Percentiles rank a stretch among this genome's conserved stretches.
Evolutionary conservation across 192 early-diverging fungal genomes (phyloP).

Genomic region (Thamnidium elegans): DNA sequence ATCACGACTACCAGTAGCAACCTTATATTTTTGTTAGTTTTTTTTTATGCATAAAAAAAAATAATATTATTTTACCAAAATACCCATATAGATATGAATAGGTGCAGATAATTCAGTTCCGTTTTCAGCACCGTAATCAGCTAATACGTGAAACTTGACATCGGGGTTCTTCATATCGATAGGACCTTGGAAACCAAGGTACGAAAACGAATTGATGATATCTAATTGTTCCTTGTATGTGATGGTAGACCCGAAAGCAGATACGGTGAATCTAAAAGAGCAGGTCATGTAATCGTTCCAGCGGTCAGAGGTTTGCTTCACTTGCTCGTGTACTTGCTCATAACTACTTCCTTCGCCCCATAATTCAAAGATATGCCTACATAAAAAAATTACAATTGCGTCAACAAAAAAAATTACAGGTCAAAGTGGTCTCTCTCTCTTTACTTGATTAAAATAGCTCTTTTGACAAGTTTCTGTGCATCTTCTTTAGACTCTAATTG

Average conservation of each 20-base stretch:
- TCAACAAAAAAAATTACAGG: no score
- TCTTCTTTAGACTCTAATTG: constrained; percentile 64
- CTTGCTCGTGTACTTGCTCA: constrained; percentile 55
- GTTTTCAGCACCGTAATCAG: constrained; percentile 70
- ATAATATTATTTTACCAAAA: constrained; percentile 42
- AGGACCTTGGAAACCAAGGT: constrained; percentile 77
- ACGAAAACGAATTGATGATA: constrained; percentile 83
- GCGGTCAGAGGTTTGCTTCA: constrained; percentile 56
- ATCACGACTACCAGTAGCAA: constrained; percentile 69
- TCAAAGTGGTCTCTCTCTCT: no score
- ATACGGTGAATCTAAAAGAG: constrained; percentile 77
- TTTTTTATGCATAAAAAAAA: neutral
- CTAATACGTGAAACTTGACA: constrained; percentile 68
- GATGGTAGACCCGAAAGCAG: constrained; percentile 73
- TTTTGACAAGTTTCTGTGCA: constrained; percentile 69
- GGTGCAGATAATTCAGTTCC: neutral
- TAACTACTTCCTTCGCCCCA: constrained; percentile 70
- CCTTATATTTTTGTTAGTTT: constrained; percentile 21
- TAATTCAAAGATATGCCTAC: constrained; percentile 58
- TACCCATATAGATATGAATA: constrained; percentile 63
- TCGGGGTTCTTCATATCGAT: constrained; percentile 83
- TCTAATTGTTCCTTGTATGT: constrained; percentile 68
- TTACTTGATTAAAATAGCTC: constrained; percentile 87
- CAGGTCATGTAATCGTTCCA: constrained; percentile 48
- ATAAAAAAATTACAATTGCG: no score